phyloP scores from a whole-genome alignment of 2,329 filamentous ascomycete species.

The Apiospora kogelbergensis region DNA sequence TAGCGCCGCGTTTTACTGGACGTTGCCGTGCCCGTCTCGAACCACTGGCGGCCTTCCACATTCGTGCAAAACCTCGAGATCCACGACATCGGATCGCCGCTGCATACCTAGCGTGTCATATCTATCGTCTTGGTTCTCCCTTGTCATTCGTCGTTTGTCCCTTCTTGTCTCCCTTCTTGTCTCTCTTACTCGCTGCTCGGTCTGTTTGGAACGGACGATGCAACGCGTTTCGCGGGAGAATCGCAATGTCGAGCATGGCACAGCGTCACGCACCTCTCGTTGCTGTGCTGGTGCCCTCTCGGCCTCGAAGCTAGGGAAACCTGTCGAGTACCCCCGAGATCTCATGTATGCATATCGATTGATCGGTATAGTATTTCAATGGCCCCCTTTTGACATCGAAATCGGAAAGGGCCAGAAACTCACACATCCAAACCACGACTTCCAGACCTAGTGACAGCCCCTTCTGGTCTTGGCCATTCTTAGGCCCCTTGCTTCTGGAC shows the following conservation, averaged over 20 bases:
- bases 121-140: neutral
- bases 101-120: neutral
- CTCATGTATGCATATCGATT: conserved; percentile 25
- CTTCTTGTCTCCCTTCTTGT: neutral
- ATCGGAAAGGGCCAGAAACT: neutral
- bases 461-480: conserved; percentile 58
- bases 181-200: neutral
- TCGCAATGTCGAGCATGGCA: conserved; percentile 1
- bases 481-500: conserved; percentile 70
- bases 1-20: neutral
- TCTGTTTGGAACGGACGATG: neutral
- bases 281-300: neutral
- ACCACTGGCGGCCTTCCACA: neutral
- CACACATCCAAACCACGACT: neutral
- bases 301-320: conserved; percentile 33
- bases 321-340: conserved; percentile 45
- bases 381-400: neutral
- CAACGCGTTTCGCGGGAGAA: neutral
- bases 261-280: conserved; percentile 8
- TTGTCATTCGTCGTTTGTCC: neutral
- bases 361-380: neutral
- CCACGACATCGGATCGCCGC: neutral
- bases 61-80: neutral
- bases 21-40: neutral
- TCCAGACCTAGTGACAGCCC: neutral